Evolutionary conservation across 2,329 filamentous ascomycete genomes (phyloP).

Genomic region (Claviceps capensis): DNA sequence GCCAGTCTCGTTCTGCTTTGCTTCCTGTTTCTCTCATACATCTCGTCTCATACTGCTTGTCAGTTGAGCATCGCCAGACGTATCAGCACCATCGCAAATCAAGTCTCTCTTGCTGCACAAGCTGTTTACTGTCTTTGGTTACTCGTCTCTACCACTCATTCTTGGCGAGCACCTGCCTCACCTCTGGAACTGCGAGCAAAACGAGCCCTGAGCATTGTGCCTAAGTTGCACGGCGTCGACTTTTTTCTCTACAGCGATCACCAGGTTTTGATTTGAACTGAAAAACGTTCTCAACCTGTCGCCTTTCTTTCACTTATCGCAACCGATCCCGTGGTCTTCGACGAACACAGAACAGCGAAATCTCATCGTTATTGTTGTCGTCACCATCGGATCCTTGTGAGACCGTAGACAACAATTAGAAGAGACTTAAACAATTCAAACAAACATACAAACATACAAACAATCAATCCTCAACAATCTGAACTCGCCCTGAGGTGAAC

Average conservation of each 20-base stretch:
- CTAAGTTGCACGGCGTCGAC: conserved; percentile 13
- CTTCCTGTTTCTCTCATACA: conserved; percentile 6
- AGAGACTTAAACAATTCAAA: conserved; percentile 11
- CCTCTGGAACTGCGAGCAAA: conserved; percentile 9
- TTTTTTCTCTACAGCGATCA: conserved; percentile 12
- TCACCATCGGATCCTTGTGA: conserved; percentile 20
- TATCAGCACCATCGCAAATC: conserved; percentile 6
- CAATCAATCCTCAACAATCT: conserved; percentile 2
- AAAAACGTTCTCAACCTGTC: conserved; percentile 27
- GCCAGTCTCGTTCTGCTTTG: conserved; percentile 10
- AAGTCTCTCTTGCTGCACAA: conserved; percentile 6
- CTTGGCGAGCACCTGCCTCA: conserved; percentile 5
- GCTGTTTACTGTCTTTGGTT: conserved; percentile 4
- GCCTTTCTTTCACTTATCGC: conserved; percentile 15
- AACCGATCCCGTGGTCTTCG: conserved; percentile 22
- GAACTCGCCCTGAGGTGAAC: conserved; percentile 19
- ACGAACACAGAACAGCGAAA: conserved; percentile 22
- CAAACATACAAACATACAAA: conserved; percentile 7
- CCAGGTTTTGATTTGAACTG: conserved; percentile 23
- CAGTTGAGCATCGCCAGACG: conserved; percentile 10
- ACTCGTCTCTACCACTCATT: conserved; percentile 3
- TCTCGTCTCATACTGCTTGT: conserved; percentile 6
- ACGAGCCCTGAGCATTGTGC: conserved; percentile 5
- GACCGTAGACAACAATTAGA: conserved; percentile 24
- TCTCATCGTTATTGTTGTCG: conserved; percentile 17